Percentiles rank a stretch among this genome's conserved stretches.
phyloP scores from a whole-genome alignment of 139 green algal species.

The Auxenochlorella pyrenoidosa region DNA sequence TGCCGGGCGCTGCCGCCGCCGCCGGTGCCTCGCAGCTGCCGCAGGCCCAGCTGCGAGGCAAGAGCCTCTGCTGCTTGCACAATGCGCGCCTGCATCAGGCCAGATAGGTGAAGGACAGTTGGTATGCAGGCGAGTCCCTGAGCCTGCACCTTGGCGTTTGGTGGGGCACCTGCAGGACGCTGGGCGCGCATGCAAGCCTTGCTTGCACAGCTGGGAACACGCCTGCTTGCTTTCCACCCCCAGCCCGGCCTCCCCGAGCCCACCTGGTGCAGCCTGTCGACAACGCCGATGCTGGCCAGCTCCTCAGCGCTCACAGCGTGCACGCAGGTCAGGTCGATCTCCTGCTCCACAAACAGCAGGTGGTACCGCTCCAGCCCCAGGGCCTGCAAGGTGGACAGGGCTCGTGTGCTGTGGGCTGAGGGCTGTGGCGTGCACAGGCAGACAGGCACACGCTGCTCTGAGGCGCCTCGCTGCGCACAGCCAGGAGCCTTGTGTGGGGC shows the following conservation, averaged over 20 bases:
- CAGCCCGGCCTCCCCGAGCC: too few species aligned
- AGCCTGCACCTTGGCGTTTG: too few species aligned
- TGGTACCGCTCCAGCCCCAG: conserved; percentile 15
- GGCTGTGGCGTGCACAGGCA: too few species aligned
- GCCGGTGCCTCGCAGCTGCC: neutral
- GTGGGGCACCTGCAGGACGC: too few species aligned
- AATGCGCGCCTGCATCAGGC: conserved; percentile 13
- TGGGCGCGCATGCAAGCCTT: too few species aligned
- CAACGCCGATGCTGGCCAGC: conserved; percentile 8
- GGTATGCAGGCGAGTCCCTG: too few species aligned
- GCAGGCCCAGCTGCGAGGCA: neutral
- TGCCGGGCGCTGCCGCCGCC: neutral
- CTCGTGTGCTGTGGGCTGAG: too few species aligned
- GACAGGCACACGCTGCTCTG: too few species aligned
- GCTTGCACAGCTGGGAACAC: neutral
- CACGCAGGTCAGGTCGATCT: conserved; percentile 14
- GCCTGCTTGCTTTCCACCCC: too few species aligned
- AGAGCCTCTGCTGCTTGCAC: conserved; percentile 19
- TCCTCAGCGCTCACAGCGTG: conserved; percentile 13
- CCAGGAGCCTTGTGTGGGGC: too few species aligned
- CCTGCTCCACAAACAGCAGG: neutral
- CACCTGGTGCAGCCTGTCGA: conserved; percentile 22
- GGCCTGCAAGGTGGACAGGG: neutral
- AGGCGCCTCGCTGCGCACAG: too few species aligned
- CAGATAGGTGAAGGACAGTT: neutral